phyloP scores from a whole-genome alignment of 768 basidiomycete genomes.

The Exsudoporus frostii region DNA sequence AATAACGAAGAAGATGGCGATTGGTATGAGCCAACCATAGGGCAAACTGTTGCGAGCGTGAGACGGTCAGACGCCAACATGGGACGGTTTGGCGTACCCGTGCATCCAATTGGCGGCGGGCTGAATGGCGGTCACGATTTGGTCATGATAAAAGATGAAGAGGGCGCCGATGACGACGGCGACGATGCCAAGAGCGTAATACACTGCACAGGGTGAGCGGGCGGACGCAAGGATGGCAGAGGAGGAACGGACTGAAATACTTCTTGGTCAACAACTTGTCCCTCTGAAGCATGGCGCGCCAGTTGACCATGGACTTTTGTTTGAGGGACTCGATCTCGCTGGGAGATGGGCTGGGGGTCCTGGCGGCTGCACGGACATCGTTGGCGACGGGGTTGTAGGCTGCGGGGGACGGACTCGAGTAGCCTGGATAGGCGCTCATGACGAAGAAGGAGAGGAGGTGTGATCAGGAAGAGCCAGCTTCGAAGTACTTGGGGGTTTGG shows the following conservation, averaged over 20 bases:
- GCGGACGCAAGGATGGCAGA: not conserved
- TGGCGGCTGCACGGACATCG: slow-evolving; percentile 18
- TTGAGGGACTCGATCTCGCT: slow-evolving; percentile 50
- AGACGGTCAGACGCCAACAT: not conserved
- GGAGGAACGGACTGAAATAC: slow-evolving; percentile 50
- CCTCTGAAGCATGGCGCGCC: slow-evolving; percentile 40
- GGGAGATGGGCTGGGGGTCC: slow-evolving; percentile 65
- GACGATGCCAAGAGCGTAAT: slow-evolving; percentile 49
- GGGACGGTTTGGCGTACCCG: slow-evolving; percentile 24
- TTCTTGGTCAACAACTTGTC: slow-evolving; percentile 55
- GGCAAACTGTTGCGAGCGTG: slow-evolving; percentile 37
- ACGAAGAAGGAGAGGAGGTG: not conserved
- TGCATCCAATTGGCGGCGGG: slow-evolving; percentile 48
- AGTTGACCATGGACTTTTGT: slow-evolving; percentile 42
- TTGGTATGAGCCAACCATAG: slow-evolving; percentile 74
- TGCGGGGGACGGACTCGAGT: slow-evolving; percentile 5
- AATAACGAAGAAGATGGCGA: slow-evolving; percentile 76
- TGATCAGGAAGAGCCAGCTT: slow-evolving; percentile 1
- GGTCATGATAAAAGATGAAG: slow-evolving; percentile 59
- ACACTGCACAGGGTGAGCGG: slow-evolving; percentile 30
- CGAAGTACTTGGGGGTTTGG: not conserved
- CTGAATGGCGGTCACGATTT: slow-evolving; percentile 48
- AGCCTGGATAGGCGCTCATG: slow-evolving; percentile 20
- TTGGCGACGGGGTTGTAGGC: slow-evolving; percentile 13
- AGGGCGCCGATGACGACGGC: slow-evolving; percentile 49